These are phyloP conservation scores for Penicillium flavigenum DNA, from an alignment of 495 filamentous ascomycete genomes.

Conservation along the genomic window DNA sequence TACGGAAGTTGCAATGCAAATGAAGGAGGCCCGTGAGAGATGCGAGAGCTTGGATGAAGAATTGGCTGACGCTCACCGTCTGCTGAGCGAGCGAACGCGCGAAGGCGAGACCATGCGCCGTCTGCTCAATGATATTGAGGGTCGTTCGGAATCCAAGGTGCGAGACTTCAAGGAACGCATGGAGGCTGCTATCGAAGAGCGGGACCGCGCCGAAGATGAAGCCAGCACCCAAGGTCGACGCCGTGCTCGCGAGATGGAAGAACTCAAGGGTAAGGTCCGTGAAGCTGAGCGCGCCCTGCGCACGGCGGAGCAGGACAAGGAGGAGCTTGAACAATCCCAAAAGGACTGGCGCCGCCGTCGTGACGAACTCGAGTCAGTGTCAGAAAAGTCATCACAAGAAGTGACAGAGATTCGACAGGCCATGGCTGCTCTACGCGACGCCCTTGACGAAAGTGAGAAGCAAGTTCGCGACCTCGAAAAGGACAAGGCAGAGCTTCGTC, in stretches of 20 bases:
- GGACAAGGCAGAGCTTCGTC: conserved; percentile 72
- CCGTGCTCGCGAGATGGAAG: conserved; percentile 80
- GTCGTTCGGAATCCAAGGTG: conserved; percentile 72
- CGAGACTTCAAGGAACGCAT: conserved; percentile 87
- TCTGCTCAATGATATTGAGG: conserved; percentile 81
- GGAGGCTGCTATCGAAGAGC: conserved; percentile 85
- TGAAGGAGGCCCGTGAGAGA: conserved; percentile 82
- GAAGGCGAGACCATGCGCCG: conserved; percentile 95
- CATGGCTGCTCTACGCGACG: conserved; percentile 73
- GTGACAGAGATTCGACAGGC: conserved; percentile 70
- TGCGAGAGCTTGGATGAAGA: conserved; percentile 92
- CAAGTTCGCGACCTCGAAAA: conserved; percentile 78
- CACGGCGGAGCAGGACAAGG: conserved; percentile 63
- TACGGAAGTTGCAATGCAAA: conserved; percentile 83
- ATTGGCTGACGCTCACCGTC: conserved; percentile 78
- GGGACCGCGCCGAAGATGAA: conserved; percentile 91
- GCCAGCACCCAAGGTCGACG: conserved; percentile 72
- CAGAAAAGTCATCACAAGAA: conserved; percentile 68
- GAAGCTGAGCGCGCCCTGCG: conserved; percentile 78
- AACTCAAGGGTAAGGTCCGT: conserved; percentile 71
- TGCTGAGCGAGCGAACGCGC: conserved; percentile 87
- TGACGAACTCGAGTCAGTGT: conserved; percentile 69
- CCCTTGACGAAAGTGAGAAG: conserved; percentile 82
- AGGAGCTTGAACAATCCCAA: conserved; percentile 67
- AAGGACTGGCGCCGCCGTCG: conserved; percentile 70